Base-by-base conservation (phyloP, 331 rosid genomes). In the Pyrus hybrid region DNA sequence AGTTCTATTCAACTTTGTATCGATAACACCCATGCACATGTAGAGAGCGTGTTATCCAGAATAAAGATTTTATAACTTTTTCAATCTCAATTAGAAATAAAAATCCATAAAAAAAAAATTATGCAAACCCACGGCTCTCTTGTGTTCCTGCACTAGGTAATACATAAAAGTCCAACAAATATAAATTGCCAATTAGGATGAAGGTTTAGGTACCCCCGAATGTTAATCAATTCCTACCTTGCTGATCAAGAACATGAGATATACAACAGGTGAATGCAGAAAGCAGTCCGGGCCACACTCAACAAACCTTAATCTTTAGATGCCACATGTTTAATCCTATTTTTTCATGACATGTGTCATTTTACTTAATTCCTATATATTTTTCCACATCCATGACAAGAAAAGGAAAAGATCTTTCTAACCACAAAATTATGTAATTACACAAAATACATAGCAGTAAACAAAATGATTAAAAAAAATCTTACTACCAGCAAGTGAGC, bases 401-500 rank as follows among this genome's bases (percentile, higher is more conserved):
- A 18, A 75, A 22, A 67, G 58, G 25, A 60, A n/a, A 58, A 82
- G 35, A 17, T 7, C 47, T 54, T 33, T 62, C 69, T 69, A n/a
- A 67, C 62, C 67, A 54, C 70, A 64, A 71, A 77, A 71, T 75
- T 71, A 79, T 43, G 51, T 61, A 30, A 80, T 74, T 20, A 53
- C 43, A 75, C 21, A 82, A 30, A 78, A 71, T 60, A 49, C 12
- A 47, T 68, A 79, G 76, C 30, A 18, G 23, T 41, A 63, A 66
- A 33, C 57, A 72, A 83, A 75, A 78, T 71, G 67, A 28, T 41
- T 13, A 64, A 70, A 3, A 53, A 80, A 17, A 43, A 43, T 13
- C 73, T 73, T 71, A 75, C 67, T 30, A 37, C 71, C 77, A 56
- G 28, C 63, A 71, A 70, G 58, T 33, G 61, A 74, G 72, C 76